Percentiles rank a stretch among this genome's conserved stretches.
Evolutionary conservation across 2,329 filamentous ascomycete genomes (phyloP).

Genomic region (Beauveria scarabaeidicola): DNA sequence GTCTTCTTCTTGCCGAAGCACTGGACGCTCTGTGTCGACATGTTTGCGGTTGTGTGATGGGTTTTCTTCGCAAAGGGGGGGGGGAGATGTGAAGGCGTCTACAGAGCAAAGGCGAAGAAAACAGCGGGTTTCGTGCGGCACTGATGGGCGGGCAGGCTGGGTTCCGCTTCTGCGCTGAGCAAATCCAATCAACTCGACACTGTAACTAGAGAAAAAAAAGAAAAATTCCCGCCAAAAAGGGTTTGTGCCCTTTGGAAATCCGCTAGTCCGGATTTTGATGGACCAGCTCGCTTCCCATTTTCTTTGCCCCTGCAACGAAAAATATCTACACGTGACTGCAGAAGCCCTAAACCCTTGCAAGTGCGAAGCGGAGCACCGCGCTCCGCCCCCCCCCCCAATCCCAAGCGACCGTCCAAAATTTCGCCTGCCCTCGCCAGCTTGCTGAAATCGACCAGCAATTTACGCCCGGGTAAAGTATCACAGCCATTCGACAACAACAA

Average conservation of each 20-base stretch:
- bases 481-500: conserved; percentile 12
- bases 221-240: neutral
- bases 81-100: conserved; percentile 8
- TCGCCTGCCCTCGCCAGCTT: conserved; percentile 1
- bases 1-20: conserved; percentile 99
- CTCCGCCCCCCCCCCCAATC: neutral
- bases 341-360: conserved; percentile 8
- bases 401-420: conserved; percentile 6
- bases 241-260: conserved; percentile 10
- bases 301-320: neutral
- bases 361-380: neutral
- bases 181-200: neutral
- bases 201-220: too few relatives aligned
- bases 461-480: conserved; percentile 10
- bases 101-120: conserved; percentile 1
- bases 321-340: neutral
- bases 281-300: neutral
- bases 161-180: neutral
- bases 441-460: conserved; percentile 6
- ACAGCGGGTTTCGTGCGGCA: conserved; percentile 12
- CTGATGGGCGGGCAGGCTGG: neutral
- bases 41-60: conserved; percentile 23
- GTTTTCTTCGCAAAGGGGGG: neutral
- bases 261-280: neutral
- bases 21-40: conserved; percentile 79